Base-by-base conservation (phyloP, 2,329 filamentous ascomycete genomes). In the Curvularia spicifera region DNA sequence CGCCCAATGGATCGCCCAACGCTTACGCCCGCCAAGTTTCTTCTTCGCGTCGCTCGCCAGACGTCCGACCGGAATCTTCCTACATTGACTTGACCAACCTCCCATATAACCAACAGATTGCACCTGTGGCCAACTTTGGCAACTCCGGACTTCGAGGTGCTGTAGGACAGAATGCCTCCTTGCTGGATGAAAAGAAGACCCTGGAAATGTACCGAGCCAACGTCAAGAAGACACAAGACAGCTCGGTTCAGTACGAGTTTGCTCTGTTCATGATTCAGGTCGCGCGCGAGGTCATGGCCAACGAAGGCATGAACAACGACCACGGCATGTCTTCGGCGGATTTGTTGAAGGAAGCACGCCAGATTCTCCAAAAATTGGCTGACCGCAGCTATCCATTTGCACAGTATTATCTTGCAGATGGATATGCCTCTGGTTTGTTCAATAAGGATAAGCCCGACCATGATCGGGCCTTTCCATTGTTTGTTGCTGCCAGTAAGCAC, bases 131-230 rank as follows among this genome's bases (percentile, higher is more conserved):
- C 37, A 81, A 85, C 28, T 83, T 96, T 59, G 91, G 96, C 76
- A 97, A 98, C 73, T 87, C 90, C 10, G 85, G 90, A 62, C 81
- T 99, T 48, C 89, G 91, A 59, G 87, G 84, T 55, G 88, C 86
- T 15, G 88, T 99, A 24, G 95, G 95, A 44, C 90, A 87, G 72
- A 96, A 96, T 79, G 94, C 94, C 3, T 97, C 93, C 20, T 83
- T 99, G 12, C 85, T 99, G 29, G 93, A 92, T 71, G 89, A 91
- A 33, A 91, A 94, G 73, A 93, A 98, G 79, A 99, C 95, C 1
- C 85, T 99, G 48, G 93, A 98, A 54, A 97, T 98, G 94, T 99
- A 99, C 77, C 87, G 94, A 44, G 89, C 90, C 54, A 99, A 98
- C 72, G 91, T 97, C 57, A 98, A 97, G 81, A 99, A 99, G 81